Conservation (phyloP, 179 eudicot species). For the Carnegiea gigantea region DNA sequence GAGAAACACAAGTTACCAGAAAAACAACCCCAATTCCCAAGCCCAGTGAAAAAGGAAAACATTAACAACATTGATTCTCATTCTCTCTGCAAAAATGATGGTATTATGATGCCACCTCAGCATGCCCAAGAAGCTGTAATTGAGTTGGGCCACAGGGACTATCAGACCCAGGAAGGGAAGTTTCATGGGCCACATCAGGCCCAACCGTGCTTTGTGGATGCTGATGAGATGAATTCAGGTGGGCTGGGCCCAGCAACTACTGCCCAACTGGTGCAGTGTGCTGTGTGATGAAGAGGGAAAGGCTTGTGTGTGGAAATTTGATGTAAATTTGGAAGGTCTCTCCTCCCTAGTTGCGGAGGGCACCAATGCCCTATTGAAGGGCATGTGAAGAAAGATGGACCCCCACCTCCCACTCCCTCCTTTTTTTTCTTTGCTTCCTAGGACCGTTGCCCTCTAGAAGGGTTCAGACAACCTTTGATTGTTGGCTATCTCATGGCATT, state of each 20-base stretch:
- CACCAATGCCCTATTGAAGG: background rate
- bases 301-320: background rate
- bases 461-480: background rate
- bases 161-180: conserved; percentile 5
- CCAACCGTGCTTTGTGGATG: conserved; percentile 26
- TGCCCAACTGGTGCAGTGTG: conserved; percentile 33
- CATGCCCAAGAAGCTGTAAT: conserved; percentile 16
- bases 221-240: conserved; percentile 13
- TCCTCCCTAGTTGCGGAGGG: background rate
- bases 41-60: conserved; percentile 14
- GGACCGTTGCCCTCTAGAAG: background rate
- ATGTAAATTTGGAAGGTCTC: background rate
- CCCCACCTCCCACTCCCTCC: background rate
- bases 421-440: no score
- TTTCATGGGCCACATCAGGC: conserved; percentile 26
- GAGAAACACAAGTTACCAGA: conserved; percentile 30
- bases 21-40: conserved; percentile 14
- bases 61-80: background rate
- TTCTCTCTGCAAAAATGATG: conserved; percentile 7
- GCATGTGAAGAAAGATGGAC: background rate
- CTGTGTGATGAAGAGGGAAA: conserved; percentile 22
- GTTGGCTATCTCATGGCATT: background rate
- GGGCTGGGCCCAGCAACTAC: conserved; percentile 22
- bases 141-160: conserved; percentile 10
- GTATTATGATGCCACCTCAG: conserved; percentile 1